Conservation (phyloP, 805 yeast species). For the Sugiyamaella mastotermitis region DNA sequence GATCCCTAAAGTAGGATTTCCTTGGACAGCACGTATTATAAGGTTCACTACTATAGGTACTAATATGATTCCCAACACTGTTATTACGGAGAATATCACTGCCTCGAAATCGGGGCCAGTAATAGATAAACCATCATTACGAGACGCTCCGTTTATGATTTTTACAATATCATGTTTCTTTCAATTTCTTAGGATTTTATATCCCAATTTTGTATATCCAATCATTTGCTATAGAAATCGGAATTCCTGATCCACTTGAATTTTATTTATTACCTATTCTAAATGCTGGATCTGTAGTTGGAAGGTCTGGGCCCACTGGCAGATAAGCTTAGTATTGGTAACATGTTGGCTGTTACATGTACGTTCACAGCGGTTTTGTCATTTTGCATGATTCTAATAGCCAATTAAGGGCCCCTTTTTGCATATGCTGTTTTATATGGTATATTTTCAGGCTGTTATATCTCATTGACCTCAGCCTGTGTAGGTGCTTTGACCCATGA, state of each 20-base stretch:
- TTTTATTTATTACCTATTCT: slow-evolving; percentile 26
- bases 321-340: slow-evolving; percentile 42
- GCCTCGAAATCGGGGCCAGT: slow-evolving; percentile 21
- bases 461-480: slow-evolving; percentile 29
- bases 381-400: slow-evolving; percentile 14
- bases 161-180: slow-evolving; percentile 21
- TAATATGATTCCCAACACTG: slow-evolving; percentile 18
- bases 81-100: slow-evolving; percentile 25
- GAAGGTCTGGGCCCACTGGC: slow-evolving; percentile 48
- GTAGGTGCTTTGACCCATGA: slow-evolving; percentile 26
- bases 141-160: slow-evolving; percentile 21
- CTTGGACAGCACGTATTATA: slow-evolving; percentile 44
- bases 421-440: slow-evolving; percentile 26
- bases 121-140: slow-evolving; percentile 18
- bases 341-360: slow-evolving; percentile 29
- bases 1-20: slow-evolving; percentile 39
- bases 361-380: slow-evolving; percentile 4
- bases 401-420: slow-evolving; percentile 23
- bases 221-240: slow-evolving; percentile 23
- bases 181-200: slow-evolving; percentile 28
- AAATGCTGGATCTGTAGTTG: slow-evolving; percentile 36
- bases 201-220: slow-evolving; percentile 28
- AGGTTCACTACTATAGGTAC: slow-evolving; percentile 37
- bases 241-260: slow-evolving; percentile 16
- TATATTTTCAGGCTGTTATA: slow-evolving; percentile 26